Evolutionary conservation across 306 rosid species (phyloP).

Genomic region (Casuarina cunninghamiana): DNA sequence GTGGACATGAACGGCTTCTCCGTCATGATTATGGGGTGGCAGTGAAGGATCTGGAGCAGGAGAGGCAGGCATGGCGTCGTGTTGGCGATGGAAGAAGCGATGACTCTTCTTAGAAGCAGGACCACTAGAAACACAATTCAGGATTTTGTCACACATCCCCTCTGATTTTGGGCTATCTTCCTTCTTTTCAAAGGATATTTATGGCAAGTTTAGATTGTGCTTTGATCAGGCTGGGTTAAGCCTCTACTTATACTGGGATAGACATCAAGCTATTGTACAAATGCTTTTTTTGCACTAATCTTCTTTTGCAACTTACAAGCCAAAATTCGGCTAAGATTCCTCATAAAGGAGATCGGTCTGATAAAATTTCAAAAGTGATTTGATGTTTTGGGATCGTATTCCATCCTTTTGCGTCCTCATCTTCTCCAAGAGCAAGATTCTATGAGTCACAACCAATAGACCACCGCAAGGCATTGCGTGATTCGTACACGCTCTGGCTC

Average conservation of each 20-base stretch:
- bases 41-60: constrained; percentile 21
- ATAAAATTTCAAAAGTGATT: constrained; percentile 18
- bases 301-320: constrained; percentile 5
- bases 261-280: neutral
- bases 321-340: constrained; percentile 32
- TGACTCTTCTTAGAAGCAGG: constrained; percentile 32
- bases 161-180: constrained; percentile 17
- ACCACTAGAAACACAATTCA: constrained; percentile 27
- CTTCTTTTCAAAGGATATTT: constrained; percentile 36
- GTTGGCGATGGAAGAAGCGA: constrained; percentile 28
- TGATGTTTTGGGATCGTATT: constrained; percentile 52
- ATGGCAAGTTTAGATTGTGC: neutral
- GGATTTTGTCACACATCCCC: constrained; percentile 50
- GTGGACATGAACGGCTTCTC: constrained; percentile 10
- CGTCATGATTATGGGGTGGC: constrained; percentile 5
- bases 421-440: constrained; percentile 19
- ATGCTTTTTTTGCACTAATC: neutral
- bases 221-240: constrained; percentile 8
- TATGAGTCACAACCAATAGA: neutral
- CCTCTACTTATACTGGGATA: constrained; percentile 24
- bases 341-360: constrained; percentile 22
- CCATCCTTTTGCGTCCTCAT: constrained; percentile 29
- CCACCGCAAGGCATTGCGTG: neutral
- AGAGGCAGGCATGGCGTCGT: constrained; percentile 2
- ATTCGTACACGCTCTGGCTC: constrained; percentile 5